These are phyloP conservation scores for Nicotiana noctiflora DNA, from an alignment of 257 asterid genomes.

Conservation along the genomic window DNA sequence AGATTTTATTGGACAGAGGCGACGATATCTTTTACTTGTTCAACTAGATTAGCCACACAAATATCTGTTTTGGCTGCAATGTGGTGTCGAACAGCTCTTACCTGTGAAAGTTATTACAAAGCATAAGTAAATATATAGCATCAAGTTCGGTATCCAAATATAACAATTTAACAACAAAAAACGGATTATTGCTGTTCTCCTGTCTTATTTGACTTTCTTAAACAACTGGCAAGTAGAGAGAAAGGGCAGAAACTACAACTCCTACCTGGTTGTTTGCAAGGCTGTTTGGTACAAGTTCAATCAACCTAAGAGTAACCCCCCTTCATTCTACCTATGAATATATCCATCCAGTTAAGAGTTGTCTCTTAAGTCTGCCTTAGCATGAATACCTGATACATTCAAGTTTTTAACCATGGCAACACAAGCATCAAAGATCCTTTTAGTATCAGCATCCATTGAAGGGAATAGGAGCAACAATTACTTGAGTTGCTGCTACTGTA, in stretches of 20 bases:
- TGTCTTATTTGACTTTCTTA: background rate
- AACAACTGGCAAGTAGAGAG: constrained; percentile 1
- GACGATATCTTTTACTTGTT: constrained; percentile 41
- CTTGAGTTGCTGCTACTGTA: too few species aligned
- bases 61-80: constrained; percentile 55
- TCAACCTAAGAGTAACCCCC: constrained; percentile 83
- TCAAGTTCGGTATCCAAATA: background rate
- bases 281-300: constrained; percentile 85
- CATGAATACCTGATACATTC: too few species aligned
- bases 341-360: too few species aligned
- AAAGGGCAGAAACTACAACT: background rate
- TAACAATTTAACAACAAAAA: background rate
- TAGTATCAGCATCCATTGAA: too few species aligned
- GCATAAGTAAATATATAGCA: background rate
- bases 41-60: constrained; percentile 55
- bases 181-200: background rate
- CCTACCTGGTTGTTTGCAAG: constrained; percentile 70
- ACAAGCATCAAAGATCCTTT: too few species aligned
- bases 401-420: too few species aligned
- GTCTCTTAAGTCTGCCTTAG: too few species aligned
- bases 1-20: constrained; percentile 54
- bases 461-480: too few species aligned
- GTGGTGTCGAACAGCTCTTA: constrained; percentile 69
- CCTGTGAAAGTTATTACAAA: constrained; percentile 29
- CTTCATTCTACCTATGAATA: constrained; percentile 94